Conservation (phyloP, 345 rosid species). For the Camelina neglecta region DNA sequence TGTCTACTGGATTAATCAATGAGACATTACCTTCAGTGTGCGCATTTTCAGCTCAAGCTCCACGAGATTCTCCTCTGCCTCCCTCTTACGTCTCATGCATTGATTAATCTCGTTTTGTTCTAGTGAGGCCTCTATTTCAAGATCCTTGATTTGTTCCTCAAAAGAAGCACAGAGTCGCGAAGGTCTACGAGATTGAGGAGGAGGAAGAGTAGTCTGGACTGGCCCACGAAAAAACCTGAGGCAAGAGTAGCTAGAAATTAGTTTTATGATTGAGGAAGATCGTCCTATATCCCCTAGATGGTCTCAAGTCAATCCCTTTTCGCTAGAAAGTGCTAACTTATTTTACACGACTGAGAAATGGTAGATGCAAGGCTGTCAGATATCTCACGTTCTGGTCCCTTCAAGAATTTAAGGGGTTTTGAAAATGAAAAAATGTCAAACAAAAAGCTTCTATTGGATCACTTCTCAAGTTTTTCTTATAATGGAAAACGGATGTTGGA, state of each 20-base stretch:
- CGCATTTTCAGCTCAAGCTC: slow-evolving; percentile 53
- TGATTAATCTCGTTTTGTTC: slow-evolving; percentile 51
- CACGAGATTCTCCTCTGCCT: slow-evolving; percentile 52
- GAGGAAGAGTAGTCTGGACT: slow-evolving; percentile 88
- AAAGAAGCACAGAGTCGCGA: slow-evolving; percentile 85
- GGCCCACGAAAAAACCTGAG: slow-evolving; percentile 84
- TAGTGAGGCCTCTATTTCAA: slow-evolving; percentile 51
- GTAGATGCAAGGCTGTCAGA: neutral
- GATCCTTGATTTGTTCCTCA: slow-evolving; percentile 74
- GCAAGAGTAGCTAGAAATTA: slow-evolving; percentile 23
- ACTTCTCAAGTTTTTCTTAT: slow-evolving; percentile 8
- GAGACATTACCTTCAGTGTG: slow-evolving; percentile 57
- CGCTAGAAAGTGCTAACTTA: neutral
- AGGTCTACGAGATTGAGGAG: slow-evolving; percentile 56
- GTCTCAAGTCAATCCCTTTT: slow-evolving; percentile 5
- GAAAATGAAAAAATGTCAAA: neutral
- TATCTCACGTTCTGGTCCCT: neutral
- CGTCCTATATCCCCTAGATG: neutral
- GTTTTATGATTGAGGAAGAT: slow-evolving; percentile 13
- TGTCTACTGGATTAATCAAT: slow-evolving; percentile 17
- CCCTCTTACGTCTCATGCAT: slow-evolving; percentile 63
- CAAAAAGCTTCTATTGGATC: slow-evolving; percentile 2
- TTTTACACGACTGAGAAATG: neutral
- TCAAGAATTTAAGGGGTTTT: neutral
- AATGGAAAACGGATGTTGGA: slow-evolving; percentile 2